Base-by-base conservation (phyloP, 1,139 yeast genomes). In the Sugiyamaella pinicola region DNA sequence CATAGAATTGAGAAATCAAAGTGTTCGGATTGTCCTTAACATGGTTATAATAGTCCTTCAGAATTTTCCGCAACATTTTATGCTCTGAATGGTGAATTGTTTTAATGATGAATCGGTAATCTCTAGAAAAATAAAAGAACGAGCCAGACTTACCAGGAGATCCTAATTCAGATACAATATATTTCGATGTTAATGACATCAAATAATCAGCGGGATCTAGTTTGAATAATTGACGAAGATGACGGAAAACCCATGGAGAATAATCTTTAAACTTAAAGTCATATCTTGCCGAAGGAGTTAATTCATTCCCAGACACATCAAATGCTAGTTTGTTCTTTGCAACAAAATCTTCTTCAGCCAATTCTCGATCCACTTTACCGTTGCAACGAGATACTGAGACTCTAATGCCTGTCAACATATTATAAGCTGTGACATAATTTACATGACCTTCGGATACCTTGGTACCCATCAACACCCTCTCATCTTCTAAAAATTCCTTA, bases 61-160 rank as follows among this genome's bases (percentile, higher is more conserved):
- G 76, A 40, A 89, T 83, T 58, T 76, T 78, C 61, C 96, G 78
- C 56, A 95, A 72, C 69, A 87, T 95, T 58, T 82, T 82, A 72
- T 93, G 98, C 66, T 95, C 99, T 1, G 95, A 75, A 64, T 88
- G 96, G 68, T 89, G 97, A 55, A 95, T 89, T 0, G 99, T 95
- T 69, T 95, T 95, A 71, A 95, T 95, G 64, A 95, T 93, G 69
- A 87, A 95, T 58, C 95, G 79, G 71, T 85, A 91, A 72, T 95
- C 99, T 59, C 96, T 78, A 10, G 97, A 89, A 69, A 87, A 95
- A 72, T 93, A 95, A 67, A 95, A 95, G 66, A 93, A 91, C 0
- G 97, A 89, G 0, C 99, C 99, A 63, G 95, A 85, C 69, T 95
- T 95, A 2, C 99, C 99, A 0, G 98, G 98, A 1, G 97, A 89